phyloP scores from a whole-genome alignment of 2,329 filamentous ascomycete species.

The Pseudophaeomoniella oleicola region DNA sequence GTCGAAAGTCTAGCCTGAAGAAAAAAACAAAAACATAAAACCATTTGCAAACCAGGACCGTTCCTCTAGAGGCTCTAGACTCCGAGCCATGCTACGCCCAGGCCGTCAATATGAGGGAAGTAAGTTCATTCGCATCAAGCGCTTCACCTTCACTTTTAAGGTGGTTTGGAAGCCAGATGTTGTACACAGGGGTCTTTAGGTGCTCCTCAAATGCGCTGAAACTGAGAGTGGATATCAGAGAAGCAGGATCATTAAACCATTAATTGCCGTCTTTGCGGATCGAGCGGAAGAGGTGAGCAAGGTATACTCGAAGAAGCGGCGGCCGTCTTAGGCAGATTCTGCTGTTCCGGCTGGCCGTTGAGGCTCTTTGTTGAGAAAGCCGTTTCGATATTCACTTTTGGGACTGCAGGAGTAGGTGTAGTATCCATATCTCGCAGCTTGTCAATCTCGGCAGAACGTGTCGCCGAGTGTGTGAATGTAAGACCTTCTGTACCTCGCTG shows the following conservation, averaged over 20 bases:
- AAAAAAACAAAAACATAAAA: too few relatives aligned
- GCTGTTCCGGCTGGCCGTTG: neutral
- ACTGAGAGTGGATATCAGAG: too few relatives aligned
- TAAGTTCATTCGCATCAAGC: too few relatives aligned
- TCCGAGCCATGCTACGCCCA: too few relatives aligned
- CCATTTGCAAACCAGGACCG: too few relatives aligned
- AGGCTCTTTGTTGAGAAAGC: neutral
- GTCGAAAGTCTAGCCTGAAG: too few relatives aligned
- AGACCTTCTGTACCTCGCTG: neutral
- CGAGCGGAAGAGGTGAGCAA: neutral
- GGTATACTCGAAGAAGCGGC: neutral
- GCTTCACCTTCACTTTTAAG: too few relatives aligned
- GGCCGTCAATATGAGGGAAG: too few relatives aligned
- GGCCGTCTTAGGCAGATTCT: neutral
- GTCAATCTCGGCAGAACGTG: neutral
- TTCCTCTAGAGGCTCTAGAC: too few relatives aligned
- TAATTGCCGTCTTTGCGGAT: neutral
- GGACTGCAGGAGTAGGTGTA: neutral
- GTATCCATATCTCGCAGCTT: neutral
- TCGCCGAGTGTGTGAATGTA: neutral
- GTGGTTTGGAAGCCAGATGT: too few relatives aligned
- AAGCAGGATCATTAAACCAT: neutral
- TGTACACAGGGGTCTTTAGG: too few relatives aligned
- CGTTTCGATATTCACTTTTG: neutral
- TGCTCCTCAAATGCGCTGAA: too few relatives aligned